These are phyloP conservation scores for Mucuna pruriens DNA, from an alignment of 306 rosid species.

Conservation along the genomic window DNA sequence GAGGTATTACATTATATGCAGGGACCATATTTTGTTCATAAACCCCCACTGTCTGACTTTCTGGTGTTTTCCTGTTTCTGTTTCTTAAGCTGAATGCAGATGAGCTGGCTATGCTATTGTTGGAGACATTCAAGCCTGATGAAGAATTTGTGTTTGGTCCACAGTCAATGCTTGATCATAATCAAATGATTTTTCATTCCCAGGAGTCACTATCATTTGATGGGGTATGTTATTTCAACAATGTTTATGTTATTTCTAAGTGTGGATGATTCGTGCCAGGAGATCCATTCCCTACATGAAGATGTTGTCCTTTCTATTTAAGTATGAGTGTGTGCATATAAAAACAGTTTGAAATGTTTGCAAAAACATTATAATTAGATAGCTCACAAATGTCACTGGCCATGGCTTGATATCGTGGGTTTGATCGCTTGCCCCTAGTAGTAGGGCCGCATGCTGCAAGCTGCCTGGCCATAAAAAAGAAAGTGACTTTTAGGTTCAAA, in stretches of 20 bases:
- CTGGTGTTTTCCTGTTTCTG: conserved; percentile 46
- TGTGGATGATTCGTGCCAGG: conserved; percentile 2
- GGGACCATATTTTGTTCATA: not conserved
- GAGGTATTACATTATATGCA: conserved; percentile 58
- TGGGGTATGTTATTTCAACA: conserved; percentile 42
- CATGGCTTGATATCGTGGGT: not conserved
- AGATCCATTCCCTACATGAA: not conserved
- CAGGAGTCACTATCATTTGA: conserved; percentile 52
- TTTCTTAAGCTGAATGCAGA: conserved; percentile 71
- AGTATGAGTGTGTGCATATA: not conserved
- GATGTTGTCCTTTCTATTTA: conserved; percentile 3
- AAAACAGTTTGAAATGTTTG: not conserved
- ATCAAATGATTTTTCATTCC: conserved; percentile 41
- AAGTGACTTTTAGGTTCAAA: not conserved
- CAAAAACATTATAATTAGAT: not conserved
- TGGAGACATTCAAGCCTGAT: conserved; percentile 77
- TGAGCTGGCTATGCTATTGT: conserved; percentile 63
- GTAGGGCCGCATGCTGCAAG: not conserved
- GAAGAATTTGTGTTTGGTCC: conserved; percentile 90
- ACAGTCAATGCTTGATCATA: conserved; percentile 66
- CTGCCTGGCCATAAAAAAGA: not conserved
- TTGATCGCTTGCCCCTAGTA: not conserved
- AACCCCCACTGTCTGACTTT: not conserved
- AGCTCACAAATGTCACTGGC: not conserved
- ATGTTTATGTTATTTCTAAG: not conserved